phyloP scores from a whole-genome alignment of 2,329 filamentous ascomycete species.

The Aphanocladium album region DNA sequence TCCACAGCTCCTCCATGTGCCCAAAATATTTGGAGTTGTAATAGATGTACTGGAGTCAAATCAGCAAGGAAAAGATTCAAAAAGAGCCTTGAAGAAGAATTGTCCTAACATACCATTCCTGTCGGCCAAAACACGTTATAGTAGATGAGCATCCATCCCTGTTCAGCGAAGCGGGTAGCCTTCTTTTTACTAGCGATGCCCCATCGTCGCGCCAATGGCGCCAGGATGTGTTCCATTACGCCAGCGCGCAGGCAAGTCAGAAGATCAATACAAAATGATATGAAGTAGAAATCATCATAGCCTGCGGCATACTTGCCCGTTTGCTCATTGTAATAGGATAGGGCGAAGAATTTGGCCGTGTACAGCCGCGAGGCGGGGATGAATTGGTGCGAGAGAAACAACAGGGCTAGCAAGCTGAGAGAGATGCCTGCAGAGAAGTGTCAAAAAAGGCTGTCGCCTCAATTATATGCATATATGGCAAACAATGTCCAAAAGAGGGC shows the following conservation, averaged over 20 bases:
- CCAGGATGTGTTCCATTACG: constrained; percentile 80
- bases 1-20: constrained; percentile 74
- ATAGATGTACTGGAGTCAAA: constrained; percentile 64
- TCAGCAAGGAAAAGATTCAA: background rate
- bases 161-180: constrained; percentile 81
- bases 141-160: constrained; percentile 86
- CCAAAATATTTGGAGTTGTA: constrained; percentile 73
- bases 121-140: constrained; percentile 75
- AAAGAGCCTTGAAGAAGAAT: constrained; percentile 12
- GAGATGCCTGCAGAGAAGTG: background rate
- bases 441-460: background rate
- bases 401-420: background rate
- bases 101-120: constrained; percentile 62
- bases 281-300: constrained; percentile 71
- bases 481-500: background rate
- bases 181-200: constrained; percentile 74
- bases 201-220: constrained; percentile 65
- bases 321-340: constrained; percentile 16
- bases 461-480: background rate
- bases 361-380: background rate
- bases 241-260: constrained; percentile 83
- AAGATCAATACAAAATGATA: constrained; percentile 71
- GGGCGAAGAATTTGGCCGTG: background rate
- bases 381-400: background rate
- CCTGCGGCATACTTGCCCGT: constrained; percentile 70